A percentile compares a stretch with the other conserved stretches of the same genome.
Evolutionary conservation across 306 rosid genomes (phyloP).

Genomic region (Malus orientalis): DNA sequence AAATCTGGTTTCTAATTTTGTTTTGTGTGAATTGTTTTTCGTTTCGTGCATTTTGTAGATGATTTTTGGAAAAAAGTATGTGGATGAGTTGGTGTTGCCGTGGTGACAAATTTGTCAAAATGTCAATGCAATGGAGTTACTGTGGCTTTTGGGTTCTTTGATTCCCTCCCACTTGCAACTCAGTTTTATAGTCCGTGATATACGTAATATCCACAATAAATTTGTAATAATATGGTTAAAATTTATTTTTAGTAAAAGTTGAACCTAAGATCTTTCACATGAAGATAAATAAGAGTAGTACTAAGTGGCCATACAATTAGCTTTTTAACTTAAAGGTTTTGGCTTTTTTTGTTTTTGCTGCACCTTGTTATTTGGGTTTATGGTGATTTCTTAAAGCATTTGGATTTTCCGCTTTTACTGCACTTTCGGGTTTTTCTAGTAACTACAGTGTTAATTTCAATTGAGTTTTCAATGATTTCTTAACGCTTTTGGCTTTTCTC

Average conservation of each 20-base stretch:
- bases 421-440: neutral
- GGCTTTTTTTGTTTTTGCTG: neutral
- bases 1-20: too few relatives aligned
- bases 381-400: neutral
- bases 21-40: neutral
- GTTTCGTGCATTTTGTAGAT: neutral
- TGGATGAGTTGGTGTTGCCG: neutral
- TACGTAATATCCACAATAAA: too few relatives aligned
- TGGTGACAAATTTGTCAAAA: neutral
- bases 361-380: neutral
- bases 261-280: too few relatives aligned
- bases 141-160: neutral
- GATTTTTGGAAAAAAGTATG: neutral
- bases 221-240: too few relatives aligned
- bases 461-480: too few relatives aligned
- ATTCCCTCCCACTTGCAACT: neutral
- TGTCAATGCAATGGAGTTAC: neutral
- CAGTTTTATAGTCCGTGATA: too few relatives aligned
- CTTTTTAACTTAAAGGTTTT: too few relatives aligned
- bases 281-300: too few relatives aligned
- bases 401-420: neutral
- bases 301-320: too few relatives aligned
- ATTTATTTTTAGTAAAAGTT: fast-evolving
- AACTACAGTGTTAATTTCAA: neutral
- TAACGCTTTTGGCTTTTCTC: too few relatives aligned